These are phyloP conservation scores for Rubia tinctorum DNA, from an alignment of 305 asterid species.

Conservation along the genomic window DNA sequence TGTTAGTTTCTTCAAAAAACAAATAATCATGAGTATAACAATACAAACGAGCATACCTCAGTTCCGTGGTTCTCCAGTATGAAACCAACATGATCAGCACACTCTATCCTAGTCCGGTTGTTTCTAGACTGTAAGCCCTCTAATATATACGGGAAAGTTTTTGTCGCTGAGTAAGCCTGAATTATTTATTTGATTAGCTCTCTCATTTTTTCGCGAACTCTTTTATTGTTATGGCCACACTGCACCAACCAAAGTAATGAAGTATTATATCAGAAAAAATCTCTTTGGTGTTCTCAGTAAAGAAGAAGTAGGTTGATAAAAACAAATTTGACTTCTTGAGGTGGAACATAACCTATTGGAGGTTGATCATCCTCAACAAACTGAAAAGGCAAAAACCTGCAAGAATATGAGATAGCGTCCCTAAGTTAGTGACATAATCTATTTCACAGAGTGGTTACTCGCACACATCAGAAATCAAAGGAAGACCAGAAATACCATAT, in stretches of 20 bases:
- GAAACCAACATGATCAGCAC: constrained; percentile 94
- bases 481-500: too few relatives aligned
- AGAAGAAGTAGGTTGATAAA: not conserved
- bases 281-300: not conserved
- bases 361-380: too few relatives aligned
- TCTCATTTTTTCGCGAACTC: constrained; percentile 91
- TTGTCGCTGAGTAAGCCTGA: constrained; percentile 76
- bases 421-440: too few relatives aligned
- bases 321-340: too few relatives aligned
- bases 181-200: constrained; percentile 85
- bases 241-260: constrained; percentile 43
- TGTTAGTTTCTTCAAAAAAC: not conserved
- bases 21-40: not conserved
- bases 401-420: too few relatives aligned
- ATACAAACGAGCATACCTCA: constrained; percentile 48
- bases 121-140: constrained; percentile 98
- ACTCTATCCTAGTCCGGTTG: constrained; percentile 90
- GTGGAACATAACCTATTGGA: too few relatives aligned
- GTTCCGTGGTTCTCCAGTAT: constrained; percentile 84
- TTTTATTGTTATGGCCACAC: constrained; percentile 99
- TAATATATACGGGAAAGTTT: constrained; percentile 90
- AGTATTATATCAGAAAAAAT: constrained; percentile 7
- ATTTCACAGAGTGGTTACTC: too few relatives aligned
- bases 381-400: too few relatives aligned
- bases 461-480: too few relatives aligned